A percentile compares a stretch with the other conserved stretches of the same genome.
Conservation (phyloP, 495 filamentous ascomycete species). For the Hypoxylon cercidicola region DNA sequence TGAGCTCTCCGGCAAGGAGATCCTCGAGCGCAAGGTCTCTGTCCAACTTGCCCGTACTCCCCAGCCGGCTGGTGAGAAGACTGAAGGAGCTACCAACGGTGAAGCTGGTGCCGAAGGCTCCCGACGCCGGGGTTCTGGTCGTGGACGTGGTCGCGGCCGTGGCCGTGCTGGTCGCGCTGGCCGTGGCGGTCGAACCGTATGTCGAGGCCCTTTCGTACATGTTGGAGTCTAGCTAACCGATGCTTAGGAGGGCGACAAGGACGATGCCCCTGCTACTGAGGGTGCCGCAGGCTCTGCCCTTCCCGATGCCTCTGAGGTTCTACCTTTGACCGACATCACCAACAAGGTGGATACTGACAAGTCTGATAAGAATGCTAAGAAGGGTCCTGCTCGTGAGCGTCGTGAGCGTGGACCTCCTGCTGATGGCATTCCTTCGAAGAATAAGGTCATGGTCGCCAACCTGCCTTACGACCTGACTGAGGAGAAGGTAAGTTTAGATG, state of each 20-base stretch:
- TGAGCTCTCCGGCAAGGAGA: constrained; percentile 94
- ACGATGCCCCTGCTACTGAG: constrained; percentile 53
- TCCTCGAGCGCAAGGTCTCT: constrained; percentile 97
- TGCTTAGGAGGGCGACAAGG: constrained; percentile 57
- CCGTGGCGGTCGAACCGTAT: constrained; percentile 79
- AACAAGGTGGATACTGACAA: constrained; percentile 57
- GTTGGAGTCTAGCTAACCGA: constrained; percentile 24
- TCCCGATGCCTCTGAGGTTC: constrained; percentile 56
- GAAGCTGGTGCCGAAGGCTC: constrained; percentile 76
- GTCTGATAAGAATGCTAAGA: constrained; percentile 56
- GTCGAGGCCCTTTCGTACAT: constrained; percentile 45
- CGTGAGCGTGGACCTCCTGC: constrained; percentile 94
- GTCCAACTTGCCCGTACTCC: constrained; percentile 99
- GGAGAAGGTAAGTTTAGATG: constrained; percentile 75
- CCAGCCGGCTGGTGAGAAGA: constrained; percentile 81
- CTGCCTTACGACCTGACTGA: constrained; percentile 97
- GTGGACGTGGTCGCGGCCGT: constrained; percentile 74
- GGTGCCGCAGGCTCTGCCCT: constrained; percentile 58
- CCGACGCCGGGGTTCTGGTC: constrained; percentile 81
- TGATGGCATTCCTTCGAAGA: constrained; percentile 98
- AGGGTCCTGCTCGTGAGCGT: constrained; percentile 66
- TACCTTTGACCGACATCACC: constrained; percentile 65
- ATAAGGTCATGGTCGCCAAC: constrained; percentile 99
- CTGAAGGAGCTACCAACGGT: constrained; percentile 72
- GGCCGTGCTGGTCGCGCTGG: constrained; percentile 79